Conservation (phyloP, 345 rosid genomes). For the Trapa bicornis region DNA sequence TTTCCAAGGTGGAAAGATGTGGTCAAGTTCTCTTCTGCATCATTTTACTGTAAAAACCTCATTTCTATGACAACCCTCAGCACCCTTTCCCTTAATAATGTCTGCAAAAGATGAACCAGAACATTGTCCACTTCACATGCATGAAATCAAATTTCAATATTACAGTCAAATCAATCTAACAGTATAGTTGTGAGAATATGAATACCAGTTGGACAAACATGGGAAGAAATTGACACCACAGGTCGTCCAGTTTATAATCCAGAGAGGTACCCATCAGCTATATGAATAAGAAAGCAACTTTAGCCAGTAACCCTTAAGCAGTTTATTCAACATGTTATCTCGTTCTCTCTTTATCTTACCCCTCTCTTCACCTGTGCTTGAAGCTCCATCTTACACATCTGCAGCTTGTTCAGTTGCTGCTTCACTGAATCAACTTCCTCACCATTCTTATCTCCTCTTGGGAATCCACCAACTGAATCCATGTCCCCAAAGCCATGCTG, state of each 20-base stretch:
- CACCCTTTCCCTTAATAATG: too few species aligned
- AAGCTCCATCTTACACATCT: slow-evolving; percentile 35
- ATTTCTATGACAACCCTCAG: too few species aligned
- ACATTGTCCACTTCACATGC: background rate
- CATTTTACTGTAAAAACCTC: too few species aligned
- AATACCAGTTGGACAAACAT: too few species aligned
- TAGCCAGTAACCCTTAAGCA: too few species aligned
- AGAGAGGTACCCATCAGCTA: too few species aligned
- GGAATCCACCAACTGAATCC: slow-evolving; percentile 10
- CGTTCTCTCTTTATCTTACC: background rate
- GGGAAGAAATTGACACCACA: too few species aligned
- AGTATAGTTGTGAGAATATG: background rate
- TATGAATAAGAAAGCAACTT: too few species aligned
- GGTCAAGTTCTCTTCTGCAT: background rate
- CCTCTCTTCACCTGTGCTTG: slow-evolving; percentile 25
- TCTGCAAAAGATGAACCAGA: background rate
- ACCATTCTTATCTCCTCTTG: slow-evolving; percentile 31
- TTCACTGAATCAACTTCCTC: slow-evolving; percentile 40
- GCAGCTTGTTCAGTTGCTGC: slow-evolving; percentile 32
- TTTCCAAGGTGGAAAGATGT: background rate
- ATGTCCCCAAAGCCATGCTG: slow-evolving; percentile 12
- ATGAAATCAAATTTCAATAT: background rate
- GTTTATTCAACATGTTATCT: background rate
- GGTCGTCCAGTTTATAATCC: too few species aligned
- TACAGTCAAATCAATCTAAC: background rate